Conservation (phyloP, 2,329 filamentous ascomycete genomes). For the Nigrospora osmanthi region DNA sequence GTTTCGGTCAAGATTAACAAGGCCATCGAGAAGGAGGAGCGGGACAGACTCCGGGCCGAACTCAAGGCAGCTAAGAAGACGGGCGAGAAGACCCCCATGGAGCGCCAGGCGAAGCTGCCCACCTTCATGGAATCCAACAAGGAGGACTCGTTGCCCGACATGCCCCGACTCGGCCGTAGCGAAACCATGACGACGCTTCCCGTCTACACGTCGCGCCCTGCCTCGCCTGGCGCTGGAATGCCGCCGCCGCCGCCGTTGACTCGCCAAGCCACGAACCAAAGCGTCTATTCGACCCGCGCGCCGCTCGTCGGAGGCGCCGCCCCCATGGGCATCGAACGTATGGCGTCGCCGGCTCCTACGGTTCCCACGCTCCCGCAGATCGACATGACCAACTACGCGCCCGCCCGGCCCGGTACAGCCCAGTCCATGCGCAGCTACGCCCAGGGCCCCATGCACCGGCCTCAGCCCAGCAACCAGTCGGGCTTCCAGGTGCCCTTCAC, state of each 20-base stretch:
- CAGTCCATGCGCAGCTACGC: conserved; percentile 25
- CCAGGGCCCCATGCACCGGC: conserved; percentile 12
- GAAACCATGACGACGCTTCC: conserved; percentile 57
- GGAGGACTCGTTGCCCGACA: conserved; percentile 45
- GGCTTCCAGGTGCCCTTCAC: conserved; percentile 11
- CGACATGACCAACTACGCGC: conserved; percentile 19
- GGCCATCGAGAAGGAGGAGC: conserved; percentile 72
- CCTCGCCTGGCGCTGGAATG: conserved; percentile 44
- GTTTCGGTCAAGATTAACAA: conserved; percentile 83
- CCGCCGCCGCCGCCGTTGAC: conserved; percentile 39
- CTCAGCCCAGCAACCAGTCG: conserved; percentile 10
- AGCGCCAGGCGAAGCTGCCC: conserved; percentile 62
- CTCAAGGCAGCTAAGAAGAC: conserved; percentile 43
- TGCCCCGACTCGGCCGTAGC: conserved; percentile 51
- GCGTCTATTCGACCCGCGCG: conserved; percentile 55
- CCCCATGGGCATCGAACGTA: conserved; percentile 47
- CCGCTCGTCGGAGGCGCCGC: conserved; percentile 53
- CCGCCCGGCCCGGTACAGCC: conserved; percentile 25
- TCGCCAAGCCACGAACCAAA: conserved; percentile 33
- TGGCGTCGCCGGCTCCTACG: conserved; percentile 27
- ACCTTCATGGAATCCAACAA: conserved; percentile 40
- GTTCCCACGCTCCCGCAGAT: conserved; percentile 26
- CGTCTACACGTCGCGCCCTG: conserved; percentile 51
- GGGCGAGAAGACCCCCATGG: conserved; percentile 40
- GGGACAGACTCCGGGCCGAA: conserved; percentile 45